Percentiles rank a stretch among this genome's conserved stretches.
phyloP scores from a whole-genome alignment of 176 grass and related monocot genomes.

The Musa beccarii region DNA sequence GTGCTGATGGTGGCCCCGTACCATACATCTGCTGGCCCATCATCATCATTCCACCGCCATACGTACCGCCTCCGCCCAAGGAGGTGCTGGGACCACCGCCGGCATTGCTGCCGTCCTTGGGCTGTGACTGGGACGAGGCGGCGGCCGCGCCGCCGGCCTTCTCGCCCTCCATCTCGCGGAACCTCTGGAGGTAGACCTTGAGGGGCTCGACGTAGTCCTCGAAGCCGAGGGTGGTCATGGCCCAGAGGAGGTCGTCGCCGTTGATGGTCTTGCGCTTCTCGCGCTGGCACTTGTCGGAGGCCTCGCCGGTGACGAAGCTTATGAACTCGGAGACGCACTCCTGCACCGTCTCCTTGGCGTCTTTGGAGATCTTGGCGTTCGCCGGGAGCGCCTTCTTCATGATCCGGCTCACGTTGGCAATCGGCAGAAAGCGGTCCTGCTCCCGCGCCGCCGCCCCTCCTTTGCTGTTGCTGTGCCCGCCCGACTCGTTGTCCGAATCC shows the following conservation, averaged over 20 bases:
- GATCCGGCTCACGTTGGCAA: constrained; percentile 96
- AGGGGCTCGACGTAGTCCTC: constrained; percentile 93
- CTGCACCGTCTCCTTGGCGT: constrained; percentile 99
- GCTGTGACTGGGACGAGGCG: not conserved
- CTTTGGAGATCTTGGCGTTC: constrained; percentile 96
- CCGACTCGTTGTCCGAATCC: constrained; percentile 8
- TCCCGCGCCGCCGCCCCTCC: constrained; percentile 24
- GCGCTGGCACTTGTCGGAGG: constrained; percentile 96
- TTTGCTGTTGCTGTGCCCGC: not conserved
- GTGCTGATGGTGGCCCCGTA: not conserved
- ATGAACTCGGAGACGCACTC: constrained; percentile 99
- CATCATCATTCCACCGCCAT: not conserved
- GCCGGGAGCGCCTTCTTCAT: constrained; percentile 97
- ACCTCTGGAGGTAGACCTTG: constrained; percentile 93
- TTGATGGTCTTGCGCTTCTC: constrained; percentile 99
- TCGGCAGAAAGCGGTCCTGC: constrained; percentile 91
- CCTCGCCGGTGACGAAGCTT: constrained; percentile 95
- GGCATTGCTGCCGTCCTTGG: not conserved
- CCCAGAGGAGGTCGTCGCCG: constrained; percentile 94
- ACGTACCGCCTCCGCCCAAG: not conserved
- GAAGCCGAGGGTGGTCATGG: constrained; percentile 92
- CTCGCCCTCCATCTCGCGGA: constrained; percentile 89
- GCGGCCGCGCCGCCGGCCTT: constrained; percentile 12
- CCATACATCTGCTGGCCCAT: not conserved
- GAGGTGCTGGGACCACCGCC: not conserved